Base-by-base conservation (phyloP, 2,329 filamentous ascomycete species). In the Coniochaeta sp. region DNA sequence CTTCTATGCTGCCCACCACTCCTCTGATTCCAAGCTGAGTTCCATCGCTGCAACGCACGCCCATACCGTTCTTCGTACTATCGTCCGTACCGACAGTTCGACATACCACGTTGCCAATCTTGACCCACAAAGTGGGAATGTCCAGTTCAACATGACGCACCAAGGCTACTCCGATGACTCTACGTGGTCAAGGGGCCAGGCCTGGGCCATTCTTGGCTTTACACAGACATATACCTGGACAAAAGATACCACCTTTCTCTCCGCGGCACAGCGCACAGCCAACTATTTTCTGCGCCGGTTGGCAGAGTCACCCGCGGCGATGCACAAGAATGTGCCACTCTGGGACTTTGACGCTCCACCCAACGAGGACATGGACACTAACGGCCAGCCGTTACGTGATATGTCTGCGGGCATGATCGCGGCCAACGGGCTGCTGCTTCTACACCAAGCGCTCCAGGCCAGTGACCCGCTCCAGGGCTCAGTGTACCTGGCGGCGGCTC, bases 291-390 rank as follows among this genome's bases (percentile, higher is more conserved):
- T 83, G 2, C 57, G 66, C 0, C 68, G 76, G 0, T 66, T 82
- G 2, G 67, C 71, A 24, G 65, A 61, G 1, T 62, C 70, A 0
- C 68, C 69, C 1, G 44, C 47, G 10, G 65, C 62, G 12, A 68
- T 66, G 2, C 64, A 68, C 17, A 10, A 59, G 6, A 63, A 67
- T 19, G 69, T 73, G 1, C 74, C 74, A 3, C 65, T 73, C 0
- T 75, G 73, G 73, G 80, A 83, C 59, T 82, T 82, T 55, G 76
- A 82, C 61, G 80, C 79, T 0, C 80, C 79, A 17, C 47, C 47
- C 14, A 2, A 28, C 9, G 47, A 52, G 24, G 47, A 0, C n/a
- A 34, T 38, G n/a, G 30, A 36, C 12, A 19, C 54, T 6, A 40
- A 56, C 30, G 54, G 54, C 14, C 32, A 56, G n/a, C 54, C 54